A percentile compares a stretch with the other conserved stretches of the same genome.
Conservation (phyloP, 805 yeast species). For the Naumovozyma castellii region DNA sequence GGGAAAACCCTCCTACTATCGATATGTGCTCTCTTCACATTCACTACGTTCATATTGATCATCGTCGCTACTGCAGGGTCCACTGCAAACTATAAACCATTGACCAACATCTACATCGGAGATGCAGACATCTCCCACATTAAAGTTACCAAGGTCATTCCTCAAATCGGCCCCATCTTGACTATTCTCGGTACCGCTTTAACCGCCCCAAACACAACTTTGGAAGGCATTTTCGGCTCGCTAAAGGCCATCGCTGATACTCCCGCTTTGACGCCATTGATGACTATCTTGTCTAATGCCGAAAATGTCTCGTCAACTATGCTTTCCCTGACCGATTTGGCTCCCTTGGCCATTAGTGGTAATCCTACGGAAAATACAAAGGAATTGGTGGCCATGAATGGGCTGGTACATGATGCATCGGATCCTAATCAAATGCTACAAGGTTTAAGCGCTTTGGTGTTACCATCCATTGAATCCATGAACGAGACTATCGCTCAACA, state of each 20-base stretch:
- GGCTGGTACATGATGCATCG: slow-evolving; percentile 7
- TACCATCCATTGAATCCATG: slow-evolving; percentile 3
- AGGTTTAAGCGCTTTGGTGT: slow-evolving; percentile 15
- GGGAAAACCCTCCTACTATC: slow-evolving; percentile 1
- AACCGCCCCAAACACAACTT: slow-evolving; percentile 19
- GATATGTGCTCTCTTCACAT: slow-evolving; percentile 10
- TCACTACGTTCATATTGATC: slow-evolving; percentile 22
- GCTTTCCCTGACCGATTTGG: slow-evolving; percentile 16
- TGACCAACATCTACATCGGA: slow-evolving; percentile 25
- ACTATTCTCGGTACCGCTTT: slow-evolving; percentile 25
- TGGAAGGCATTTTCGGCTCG: slow-evolving; percentile 18
- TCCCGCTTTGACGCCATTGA: slow-evolving; percentile 24
- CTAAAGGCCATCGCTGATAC: slow-evolving; percentile 22
- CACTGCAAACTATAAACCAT: slow-evolving; percentile 24
- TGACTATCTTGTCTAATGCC: slow-evolving; percentile 22
- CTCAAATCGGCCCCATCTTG: slow-evolving; percentile 25
- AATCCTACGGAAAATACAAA: slow-evolving; percentile 11
- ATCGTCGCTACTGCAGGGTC: slow-evolving; percentile 28
- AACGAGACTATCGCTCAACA: not conserved
- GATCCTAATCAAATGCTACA: slow-evolving; percentile 7
- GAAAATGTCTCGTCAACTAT: slow-evolving; percentile 19
- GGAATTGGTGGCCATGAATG: slow-evolving; percentile 11
- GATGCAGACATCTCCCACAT: slow-evolving; percentile 27
- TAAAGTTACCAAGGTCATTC: slow-evolving; percentile 29
- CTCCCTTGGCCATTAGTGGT: slow-evolving; percentile 22